phyloP scores from a whole-genome alignment of 805 yeast genomes.

The Zygosaccharomyces gambellarensis region DNA sequence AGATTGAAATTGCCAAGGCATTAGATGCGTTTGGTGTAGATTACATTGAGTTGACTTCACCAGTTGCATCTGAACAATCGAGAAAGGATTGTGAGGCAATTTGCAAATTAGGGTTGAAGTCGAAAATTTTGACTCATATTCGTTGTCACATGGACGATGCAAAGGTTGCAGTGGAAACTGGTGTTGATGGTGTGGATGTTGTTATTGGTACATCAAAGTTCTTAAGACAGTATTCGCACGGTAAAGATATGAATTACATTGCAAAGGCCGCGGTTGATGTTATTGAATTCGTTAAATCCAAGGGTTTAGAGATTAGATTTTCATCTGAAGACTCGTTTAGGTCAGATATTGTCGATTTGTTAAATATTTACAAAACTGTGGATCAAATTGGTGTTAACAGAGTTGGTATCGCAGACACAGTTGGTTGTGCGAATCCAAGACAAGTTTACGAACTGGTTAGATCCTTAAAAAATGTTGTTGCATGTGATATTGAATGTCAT shows the following conservation, averaged over 20 bases:
- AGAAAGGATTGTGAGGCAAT: constrained; percentile 95
- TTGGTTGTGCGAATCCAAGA: constrained; percentile 98
- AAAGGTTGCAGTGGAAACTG: constrained; percentile 91
- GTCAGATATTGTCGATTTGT: constrained; percentile 89
- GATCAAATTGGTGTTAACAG: constrained; percentile 97
- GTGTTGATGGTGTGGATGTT: constrained; percentile 98
- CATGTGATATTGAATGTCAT: constrained; percentile 97
- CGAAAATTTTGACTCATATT: constrained; percentile 93
- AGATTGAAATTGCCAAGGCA: constrained; percentile 94
- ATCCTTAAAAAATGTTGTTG: constrained; percentile 86
- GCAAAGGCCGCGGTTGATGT: constrained; percentile 95
- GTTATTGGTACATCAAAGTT: constrained; percentile 97
- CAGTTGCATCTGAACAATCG: constrained; percentile 95
- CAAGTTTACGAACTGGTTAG: constrained; percentile 96
- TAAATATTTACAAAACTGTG: constrained; percentile 93
- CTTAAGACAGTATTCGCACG: constrained; percentile 90
- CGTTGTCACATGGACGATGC: constrained; percentile 99
- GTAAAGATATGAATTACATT: constrained; percentile 97
- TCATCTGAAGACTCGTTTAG: constrained; percentile 97
- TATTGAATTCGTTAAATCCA: constrained; percentile 92
- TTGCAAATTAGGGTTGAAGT: constrained; percentile 94
- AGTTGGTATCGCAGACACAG: constrained; percentile 98
- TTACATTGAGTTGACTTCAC: constrained; percentile 96
- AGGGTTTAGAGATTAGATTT: constrained; percentile 94
- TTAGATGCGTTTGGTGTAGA: constrained; percentile 97